Percentiles rank a stretch among this genome's conserved stretches.
Evolutionary conservation across 805 yeast species (phyloP).

Genomic region (Ogataea pignaliae): DNA sequence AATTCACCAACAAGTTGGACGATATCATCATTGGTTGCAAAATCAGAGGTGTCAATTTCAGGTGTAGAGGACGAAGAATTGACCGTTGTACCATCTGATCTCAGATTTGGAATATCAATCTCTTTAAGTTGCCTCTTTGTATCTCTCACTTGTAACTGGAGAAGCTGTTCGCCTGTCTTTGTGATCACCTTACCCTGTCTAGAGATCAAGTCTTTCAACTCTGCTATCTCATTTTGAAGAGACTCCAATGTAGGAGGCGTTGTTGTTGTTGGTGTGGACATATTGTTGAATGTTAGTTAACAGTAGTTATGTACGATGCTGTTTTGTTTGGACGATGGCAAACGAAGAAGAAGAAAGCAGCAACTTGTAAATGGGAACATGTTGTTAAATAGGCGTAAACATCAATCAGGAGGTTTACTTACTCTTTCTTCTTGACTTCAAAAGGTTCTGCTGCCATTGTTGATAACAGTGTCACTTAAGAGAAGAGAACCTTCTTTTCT

Average conservation of each 20-base stretch:
- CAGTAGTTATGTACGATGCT: no score
- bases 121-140: slow-evolving; percentile 29
- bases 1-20: slow-evolving; percentile 84
- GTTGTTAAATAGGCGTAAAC: no score
- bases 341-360: no score
- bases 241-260: slow-evolving; percentile 34
- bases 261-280: slow-evolving; percentile 53
- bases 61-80: slow-evolving; percentile 1
- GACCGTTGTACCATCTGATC: slow-evolving; percentile 12
- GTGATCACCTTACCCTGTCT: slow-evolving; percentile 65
- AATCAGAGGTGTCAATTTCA: slow-evolving; percentile 45
- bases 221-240: slow-evolving; percentile 43
- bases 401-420: no score
- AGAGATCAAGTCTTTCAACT: slow-evolving; percentile 48
- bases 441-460: no score
- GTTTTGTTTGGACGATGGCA: no score
- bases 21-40: slow-evolving; percentile 76
- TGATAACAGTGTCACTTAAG: no score
- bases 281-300: no score
- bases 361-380: no score
- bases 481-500: no score
- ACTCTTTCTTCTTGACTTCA: no score
- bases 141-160: slow-evolving; percentile 63
- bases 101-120: slow-evolving; percentile 20
- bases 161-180: slow-evolving; percentile 74